Base-by-base conservation (phyloP, 1,284 basidiomycete species). In the Cutaneotrichosporon sp. region DNA sequence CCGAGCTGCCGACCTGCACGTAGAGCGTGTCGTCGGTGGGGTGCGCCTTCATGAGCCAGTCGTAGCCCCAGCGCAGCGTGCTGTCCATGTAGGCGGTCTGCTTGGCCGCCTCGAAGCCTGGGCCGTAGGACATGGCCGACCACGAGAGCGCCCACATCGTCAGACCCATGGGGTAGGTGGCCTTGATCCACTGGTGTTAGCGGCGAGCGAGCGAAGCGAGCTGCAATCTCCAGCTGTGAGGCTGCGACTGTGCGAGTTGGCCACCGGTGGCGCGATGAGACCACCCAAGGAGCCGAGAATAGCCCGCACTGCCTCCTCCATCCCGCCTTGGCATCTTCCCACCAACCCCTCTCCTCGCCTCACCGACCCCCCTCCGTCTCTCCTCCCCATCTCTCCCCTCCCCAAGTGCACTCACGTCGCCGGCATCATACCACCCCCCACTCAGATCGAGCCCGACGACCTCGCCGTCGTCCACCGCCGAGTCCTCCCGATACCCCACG, bases 391-490 rank as follows among this genome's bases (percentile, higher is more conserved):
- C 13, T 9, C 24, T 27, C 25, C 25, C 29, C 2, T 24, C 29
- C 11, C 9, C n/a, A 4, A n/a, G n/a, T n/a, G n/a, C 6, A 70
- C 73, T 64, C 54, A 73, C 73, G 62, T 79, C 74, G 67, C 79
- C 93, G 58, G 93, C 92, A 82, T 95, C 93, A 72, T 91, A 95
- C 77, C 89, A 95, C 4, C 94, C 94, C 67, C 92, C 92, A 25
- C 83, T 86, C 50, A 97, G 81, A 76, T 97, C 89, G 18, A 92
- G 72, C 4, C 83, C 83, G 33, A 84, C 87, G 68, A 92, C 88
- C 59, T 82, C 78, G 11, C 93, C 94, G 77, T 97, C 94, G 29
- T 86, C 80, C 27, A 88, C 71, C 22, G 85, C 85, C 72, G 89
- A 91, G 64, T 87, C 85, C 69, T 97, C 95, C 55, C 94, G 83